Percentiles rank a stretch among this genome's conserved stretches.
These are phyloP conservation scores for Globisporangium heterothallicum DNA, from an alignment of 352 stramenopile genomes.

Conservation along the genomic window DNA sequence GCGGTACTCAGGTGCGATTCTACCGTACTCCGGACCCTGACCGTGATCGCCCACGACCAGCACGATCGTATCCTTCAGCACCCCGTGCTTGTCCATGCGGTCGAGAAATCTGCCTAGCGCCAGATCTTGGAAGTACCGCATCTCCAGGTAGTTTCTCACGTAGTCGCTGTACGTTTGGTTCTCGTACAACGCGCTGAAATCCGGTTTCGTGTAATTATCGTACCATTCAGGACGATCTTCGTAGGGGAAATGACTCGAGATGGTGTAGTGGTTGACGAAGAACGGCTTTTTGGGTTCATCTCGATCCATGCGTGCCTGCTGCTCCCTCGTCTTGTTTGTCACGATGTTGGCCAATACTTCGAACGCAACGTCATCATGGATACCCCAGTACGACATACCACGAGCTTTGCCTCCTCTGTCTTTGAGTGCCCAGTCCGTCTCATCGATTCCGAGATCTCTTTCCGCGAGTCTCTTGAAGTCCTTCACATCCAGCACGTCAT, in stretches of 20 bases:
- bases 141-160: slow-evolving; percentile 34
- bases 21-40: slow-evolving; percentile 31
- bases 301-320: slow-evolving; percentile 17
- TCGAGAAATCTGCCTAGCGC: slow-evolving; percentile 49
- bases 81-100: slow-evolving; percentile 27
- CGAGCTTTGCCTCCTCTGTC: slow-evolving; percentile 12
- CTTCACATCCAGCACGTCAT: slow-evolving; percentile 28
- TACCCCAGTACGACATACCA: slow-evolving; percentile 27
- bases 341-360: slow-evolving; percentile 40
- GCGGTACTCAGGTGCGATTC: slow-evolving; percentile 21
- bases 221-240: slow-evolving; percentile 33
- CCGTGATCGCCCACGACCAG: slow-evolving; percentile 51
- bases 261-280: slow-evolving; percentile 55
- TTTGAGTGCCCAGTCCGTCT: slow-evolving; percentile 25
- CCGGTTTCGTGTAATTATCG: slow-evolving; percentile 14
- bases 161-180: slow-evolving; percentile 10
- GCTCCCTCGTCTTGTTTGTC: slow-evolving; percentile 35
- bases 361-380: slow-evolving; percentile 50
- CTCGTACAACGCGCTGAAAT: slow-evolving; percentile 31
- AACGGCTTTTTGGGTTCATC: slow-evolving; percentile 30
- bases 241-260: slow-evolving; percentile 52
- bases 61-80: slow-evolving; percentile 53
- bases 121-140: slow-evolving; percentile 48
- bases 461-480: slow-evolving; percentile 39
- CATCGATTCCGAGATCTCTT: slow-evolving; percentile 23